Base-by-base conservation (phyloP, 441 rosid species). In the Croton laevigatus region DNA sequence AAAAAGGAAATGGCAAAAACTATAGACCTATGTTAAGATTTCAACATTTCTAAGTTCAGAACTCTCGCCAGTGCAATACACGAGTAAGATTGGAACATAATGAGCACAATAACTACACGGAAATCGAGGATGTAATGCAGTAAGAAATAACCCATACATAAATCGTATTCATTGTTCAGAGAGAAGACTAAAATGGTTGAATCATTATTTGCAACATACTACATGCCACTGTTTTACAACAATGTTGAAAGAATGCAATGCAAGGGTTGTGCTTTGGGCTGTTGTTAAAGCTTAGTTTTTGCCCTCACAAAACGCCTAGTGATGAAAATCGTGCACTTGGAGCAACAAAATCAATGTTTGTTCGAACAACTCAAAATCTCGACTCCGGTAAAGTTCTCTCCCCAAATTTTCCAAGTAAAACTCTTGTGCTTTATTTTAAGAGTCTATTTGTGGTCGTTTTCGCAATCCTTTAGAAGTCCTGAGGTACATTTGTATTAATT, bases 31-130 rank as follows among this genome's bases (percentile, higher is more conserved):
- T 40, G 62, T n/a, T 4, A 17, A 54, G 23, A 59, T 40, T 20
- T 3, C 42, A 45, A 90, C 97, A 91, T 92, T 96, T 68, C 92
- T 85, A 71, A 92, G 94, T 80, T 90, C 92, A 64, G 91, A 80
- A 79, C 81, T 86, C 77, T 80, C 88, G 69, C 87, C 91, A 73
- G 83, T 88, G 82, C 94, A 88, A 72, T 91, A 96, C 84, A 90
- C 91, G 83, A 90, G 81, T 73, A 90, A 76, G 75, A 91, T 86
- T 38, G 96, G 96, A 73, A 90, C 94, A 82, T 84, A 91, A 67
- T 16, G 7, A 11, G n/a, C 62, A 54, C 51, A 67, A 22, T 53
- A 23, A 49, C 71, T 67, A 44, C 19, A 66, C 19, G 60, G 37
- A 38, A 53, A 46, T 67, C n/a, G 36, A 67, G 37, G 71, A 53